phyloP scores from a whole-genome alignment of 305 asterid species.

The Lippia alba region DNA sequence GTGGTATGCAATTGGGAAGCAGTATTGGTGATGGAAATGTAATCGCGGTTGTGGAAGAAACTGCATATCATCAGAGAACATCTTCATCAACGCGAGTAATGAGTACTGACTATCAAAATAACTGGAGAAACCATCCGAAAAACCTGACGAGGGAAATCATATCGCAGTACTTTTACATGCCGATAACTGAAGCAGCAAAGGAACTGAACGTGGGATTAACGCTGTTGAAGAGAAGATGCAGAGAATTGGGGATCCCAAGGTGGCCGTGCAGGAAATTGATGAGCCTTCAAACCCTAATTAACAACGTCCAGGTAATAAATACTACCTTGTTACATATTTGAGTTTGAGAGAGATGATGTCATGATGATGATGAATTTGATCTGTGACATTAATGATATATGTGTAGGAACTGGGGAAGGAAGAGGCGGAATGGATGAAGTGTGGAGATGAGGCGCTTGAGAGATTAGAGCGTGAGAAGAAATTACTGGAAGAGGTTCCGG shows the following conservation, averaged over 20 bases:
- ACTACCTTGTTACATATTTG: neutral
- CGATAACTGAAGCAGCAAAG: constrained; percentile 79
- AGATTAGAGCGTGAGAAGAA: constrained; percentile 58
- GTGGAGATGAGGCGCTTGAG: constrained; percentile 29
- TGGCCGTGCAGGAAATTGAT: constrained; percentile 92
- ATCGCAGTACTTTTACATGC: constrained; percentile 75
- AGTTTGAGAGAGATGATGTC: neutral
- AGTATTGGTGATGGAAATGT: neutral
- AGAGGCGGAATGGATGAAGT: constrained; percentile 30
- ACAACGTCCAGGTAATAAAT: constrained; percentile 84
- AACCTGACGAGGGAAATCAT: constrained; percentile 15
- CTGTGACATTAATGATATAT: neutral
- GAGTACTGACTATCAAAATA: no score
- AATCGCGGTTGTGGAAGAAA: neutral
- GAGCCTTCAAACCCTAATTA: constrained; percentile 87
- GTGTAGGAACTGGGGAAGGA: constrained; percentile 52
- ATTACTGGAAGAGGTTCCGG: constrained; percentile 57
- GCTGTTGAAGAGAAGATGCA: constrained; percentile 80
- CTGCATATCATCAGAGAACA: neutral
- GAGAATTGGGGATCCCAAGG: constrained; percentile 79
- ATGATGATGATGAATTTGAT: neutral
- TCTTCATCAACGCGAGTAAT: no score
- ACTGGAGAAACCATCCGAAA: no score
- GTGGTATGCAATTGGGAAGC: neutral
- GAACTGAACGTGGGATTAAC: constrained; percentile 84